Evolutionary conservation across 2,329 filamentous ascomycete species (phyloP).

Genomic region (Monilinia vaccinii-corymbosi): DNA sequence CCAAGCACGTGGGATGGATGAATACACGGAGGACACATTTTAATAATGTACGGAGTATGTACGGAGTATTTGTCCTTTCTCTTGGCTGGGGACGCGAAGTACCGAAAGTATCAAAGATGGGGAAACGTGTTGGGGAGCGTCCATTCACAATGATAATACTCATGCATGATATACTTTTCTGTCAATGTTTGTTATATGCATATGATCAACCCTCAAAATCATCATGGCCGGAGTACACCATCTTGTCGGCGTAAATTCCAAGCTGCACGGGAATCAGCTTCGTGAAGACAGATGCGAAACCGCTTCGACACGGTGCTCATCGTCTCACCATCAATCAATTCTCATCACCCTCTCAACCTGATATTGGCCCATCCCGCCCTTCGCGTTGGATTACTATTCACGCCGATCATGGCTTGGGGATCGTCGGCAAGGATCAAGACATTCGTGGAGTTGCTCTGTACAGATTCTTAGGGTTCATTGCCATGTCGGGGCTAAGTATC

Average conservation of each 20-base stretch:
- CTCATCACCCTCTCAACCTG: background rate
- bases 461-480: background rate
- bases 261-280: background rate
- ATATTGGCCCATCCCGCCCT: constrained; percentile 2
- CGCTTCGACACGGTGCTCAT: background rate
- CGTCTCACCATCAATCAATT: background rate
- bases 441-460: background rate
- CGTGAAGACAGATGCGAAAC: background rate
- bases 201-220: no score
- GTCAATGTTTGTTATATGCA: background rate
- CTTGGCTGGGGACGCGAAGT: no score
- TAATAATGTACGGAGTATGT: no score
- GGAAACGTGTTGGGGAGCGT: background rate
- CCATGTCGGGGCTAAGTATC: background rate
- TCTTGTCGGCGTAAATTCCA: background rate
- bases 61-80: no score
- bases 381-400: background rate
- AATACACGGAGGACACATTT: no score
- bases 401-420: background rate
- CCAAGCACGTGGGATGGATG: no score
- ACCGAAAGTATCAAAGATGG: background rate
- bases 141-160: background rate
- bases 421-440: background rate
- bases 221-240: no score
- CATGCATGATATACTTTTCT: no score